These are phyloP conservation scores for Xylaria sp. DNA, from an alignment of 495 filamentous ascomycete genomes.

Conservation along the genomic window DNA sequence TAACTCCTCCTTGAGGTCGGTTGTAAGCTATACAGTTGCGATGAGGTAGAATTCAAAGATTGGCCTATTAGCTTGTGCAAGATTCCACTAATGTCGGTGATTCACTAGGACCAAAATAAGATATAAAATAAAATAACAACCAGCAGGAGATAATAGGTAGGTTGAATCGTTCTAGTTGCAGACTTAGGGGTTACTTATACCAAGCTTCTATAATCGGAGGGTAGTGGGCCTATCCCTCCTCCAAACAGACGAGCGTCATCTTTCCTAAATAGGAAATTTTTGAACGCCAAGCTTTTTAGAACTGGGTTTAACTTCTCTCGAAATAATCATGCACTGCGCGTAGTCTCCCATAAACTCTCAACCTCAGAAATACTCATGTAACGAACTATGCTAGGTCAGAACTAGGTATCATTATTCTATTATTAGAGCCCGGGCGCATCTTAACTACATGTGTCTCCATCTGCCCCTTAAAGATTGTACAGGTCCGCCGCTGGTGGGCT, in stretches of 20 bases:
- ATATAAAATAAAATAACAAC: background rate
- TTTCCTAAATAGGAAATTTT: conserved; percentile 12
- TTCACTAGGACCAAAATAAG: background rate
- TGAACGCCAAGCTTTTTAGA: conserved; percentile 4
- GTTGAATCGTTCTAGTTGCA: background rate
- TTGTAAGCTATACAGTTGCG: too few species aligned
- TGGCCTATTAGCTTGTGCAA: background rate
- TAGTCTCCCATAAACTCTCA: background rate
- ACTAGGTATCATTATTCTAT: background rate
- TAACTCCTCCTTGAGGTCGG: background rate
- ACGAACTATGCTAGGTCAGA: background rate
- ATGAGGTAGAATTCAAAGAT: too few species aligned
- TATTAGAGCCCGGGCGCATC: background rate
- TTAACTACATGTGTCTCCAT: background rate
- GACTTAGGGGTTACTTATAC: background rate
- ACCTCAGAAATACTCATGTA: background rate
- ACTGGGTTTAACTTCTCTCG: background rate
- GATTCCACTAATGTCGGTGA: background rate
- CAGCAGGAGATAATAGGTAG: background rate
- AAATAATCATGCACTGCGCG: background rate
- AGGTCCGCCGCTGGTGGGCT: too few species aligned
- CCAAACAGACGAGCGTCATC: conserved; percentile 4
- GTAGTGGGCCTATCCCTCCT: background rate
- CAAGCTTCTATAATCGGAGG: background rate
- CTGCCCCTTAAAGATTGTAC: too few species aligned